A percentile compares a stretch with the other conserved stretches of the same genome.
Conservation (phyloP, 176 grass and related monocot species). For the Ampelocalamus luodianensis region DNA sequence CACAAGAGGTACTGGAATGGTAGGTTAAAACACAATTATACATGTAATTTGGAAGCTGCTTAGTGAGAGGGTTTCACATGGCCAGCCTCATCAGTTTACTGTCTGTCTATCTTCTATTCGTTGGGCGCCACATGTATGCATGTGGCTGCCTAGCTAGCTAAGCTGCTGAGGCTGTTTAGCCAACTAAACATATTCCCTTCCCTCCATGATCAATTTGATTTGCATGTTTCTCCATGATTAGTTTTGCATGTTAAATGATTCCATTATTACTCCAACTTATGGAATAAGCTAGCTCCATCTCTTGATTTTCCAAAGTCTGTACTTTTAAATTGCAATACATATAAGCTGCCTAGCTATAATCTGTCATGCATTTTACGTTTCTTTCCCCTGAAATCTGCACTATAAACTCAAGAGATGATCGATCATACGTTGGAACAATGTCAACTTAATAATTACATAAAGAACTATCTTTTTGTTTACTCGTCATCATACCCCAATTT, state of each 20-base stretch:
- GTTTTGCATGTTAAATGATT: constrained; percentile 58
- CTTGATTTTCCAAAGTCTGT: too few species aligned
- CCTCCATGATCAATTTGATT: constrained; percentile 57
- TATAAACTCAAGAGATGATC: background rate
- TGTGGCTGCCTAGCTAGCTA: constrained; percentile 50
- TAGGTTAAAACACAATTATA: constrained; percentile 3
- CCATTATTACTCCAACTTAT: constrained; percentile 9
- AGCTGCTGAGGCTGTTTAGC: constrained; percentile 22
- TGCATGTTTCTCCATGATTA: constrained; percentile 66
- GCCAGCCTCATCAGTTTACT: constrained; percentile 44
- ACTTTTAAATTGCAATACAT: background rate
- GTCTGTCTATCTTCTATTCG: background rate
- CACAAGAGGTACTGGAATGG: background rate
- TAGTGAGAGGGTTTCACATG: constrained; percentile 77
- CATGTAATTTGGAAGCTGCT: constrained; percentile 67
- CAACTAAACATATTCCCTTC: constrained; percentile 43
- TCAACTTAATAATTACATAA: background rate
- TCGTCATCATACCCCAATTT: background rate
- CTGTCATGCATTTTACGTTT: background rate
- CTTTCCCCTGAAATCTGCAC: background rate
- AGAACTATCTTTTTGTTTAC: background rate
- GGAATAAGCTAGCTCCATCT: background rate
- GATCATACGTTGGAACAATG: background rate
- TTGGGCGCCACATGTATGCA: constrained; percentile 54
- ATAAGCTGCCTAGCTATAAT: background rate